A percentile compares a stretch with the other conserved stretches of the same genome.
These are phyloP conservation scores for Mycena filopes DNA, from an alignment of 768 basidiomycete species.

Conservation along the genomic window DNA sequence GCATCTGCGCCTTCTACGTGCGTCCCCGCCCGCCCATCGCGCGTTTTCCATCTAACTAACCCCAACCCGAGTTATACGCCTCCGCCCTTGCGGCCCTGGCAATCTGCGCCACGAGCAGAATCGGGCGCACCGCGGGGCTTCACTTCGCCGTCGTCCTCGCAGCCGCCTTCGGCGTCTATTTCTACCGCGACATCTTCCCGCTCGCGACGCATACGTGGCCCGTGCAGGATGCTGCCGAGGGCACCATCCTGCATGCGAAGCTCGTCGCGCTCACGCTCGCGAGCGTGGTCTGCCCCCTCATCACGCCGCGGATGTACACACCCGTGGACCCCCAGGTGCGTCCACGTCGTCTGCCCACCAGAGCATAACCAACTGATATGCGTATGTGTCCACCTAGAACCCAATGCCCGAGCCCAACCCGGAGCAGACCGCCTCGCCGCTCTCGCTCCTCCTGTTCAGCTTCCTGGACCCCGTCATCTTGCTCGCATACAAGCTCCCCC, in stretches of 20 bases:
- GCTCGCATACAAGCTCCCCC: conserved; percentile 52
- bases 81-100: conserved; percentile 8
- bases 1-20: conserved; percentile 29
- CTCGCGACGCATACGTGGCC: conserved; percentile 58
- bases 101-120: background rate
- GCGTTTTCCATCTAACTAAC: background rate
- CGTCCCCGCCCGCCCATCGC: background rate
- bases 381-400: conserved; percentile 36
- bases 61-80: conserved; percentile 8
- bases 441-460: conserved; percentile 55
- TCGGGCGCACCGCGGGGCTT: conserved; percentile 12
- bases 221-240: conserved; percentile 58
- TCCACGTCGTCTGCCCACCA: background rate
- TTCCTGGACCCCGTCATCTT: conserved; percentile 66
- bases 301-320: conserved; percentile 62
- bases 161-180: conserved; percentile 54
- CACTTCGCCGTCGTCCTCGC: conserved; percentile 44
- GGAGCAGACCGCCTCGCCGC: conserved; percentile 61
- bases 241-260: conserved; percentile 60
- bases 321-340: conserved; percentile 62
- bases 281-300: conserved; percentile 60
- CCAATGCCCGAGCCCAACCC: conserved; percentile 47
- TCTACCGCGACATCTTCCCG: conserved; percentile 69
- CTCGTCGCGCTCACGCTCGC: conserved; percentile 55
- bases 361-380: no score